Evolutionary conservation across 331 rosid species (phyloP), one percentile per base, ranked within the genome.

Genomic region (Rhamnella rubrinervis): DNA sequence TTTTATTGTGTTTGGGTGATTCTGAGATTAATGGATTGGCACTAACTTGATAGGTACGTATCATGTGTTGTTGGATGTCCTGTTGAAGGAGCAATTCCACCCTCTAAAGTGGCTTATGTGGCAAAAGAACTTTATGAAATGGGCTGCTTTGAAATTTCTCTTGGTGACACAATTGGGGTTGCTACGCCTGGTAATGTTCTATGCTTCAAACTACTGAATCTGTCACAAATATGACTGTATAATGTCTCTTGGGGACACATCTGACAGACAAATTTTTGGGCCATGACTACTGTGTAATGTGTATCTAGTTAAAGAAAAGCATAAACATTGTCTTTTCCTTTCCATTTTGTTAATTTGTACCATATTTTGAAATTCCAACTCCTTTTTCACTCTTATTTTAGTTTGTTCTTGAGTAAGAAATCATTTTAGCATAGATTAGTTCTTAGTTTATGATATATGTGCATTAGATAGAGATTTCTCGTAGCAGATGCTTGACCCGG

Each of bases 91-190:
- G 77, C 80, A 63, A 76, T 92, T 49, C 11, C 85, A 40, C 96
- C 96, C 1, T 85, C 93, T 56, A 86, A 65, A 77, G 98, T 92
- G 41, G 97, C 97, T 59, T 85, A 86, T 66, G 92, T 92, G 44
- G 96, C 98, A 66, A 92, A 88, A 76, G 88, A 83, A 71, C 85
- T 92, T 53, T 71, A 83, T 68, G 86, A 92, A 70, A 92, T 92
- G 97, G 98, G 98, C 55, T 92, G 98, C 86, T 92, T 86, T 63
- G 98, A 92, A 71, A 88, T 88, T 72, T 92, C 98, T 39, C 97
- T 92, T 38, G 98, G 85, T 66, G 97, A 92, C 88, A 92, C 98
- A 44, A 88, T 86, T 19, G 98, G 98, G 44, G 88, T 89, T 19
- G 96, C 82, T 75, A 90, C 96, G 19, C 96, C 96, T 61, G 96